Base-by-base conservation (phyloP, 306 rosid species). In the Benincasa hispida region DNA sequence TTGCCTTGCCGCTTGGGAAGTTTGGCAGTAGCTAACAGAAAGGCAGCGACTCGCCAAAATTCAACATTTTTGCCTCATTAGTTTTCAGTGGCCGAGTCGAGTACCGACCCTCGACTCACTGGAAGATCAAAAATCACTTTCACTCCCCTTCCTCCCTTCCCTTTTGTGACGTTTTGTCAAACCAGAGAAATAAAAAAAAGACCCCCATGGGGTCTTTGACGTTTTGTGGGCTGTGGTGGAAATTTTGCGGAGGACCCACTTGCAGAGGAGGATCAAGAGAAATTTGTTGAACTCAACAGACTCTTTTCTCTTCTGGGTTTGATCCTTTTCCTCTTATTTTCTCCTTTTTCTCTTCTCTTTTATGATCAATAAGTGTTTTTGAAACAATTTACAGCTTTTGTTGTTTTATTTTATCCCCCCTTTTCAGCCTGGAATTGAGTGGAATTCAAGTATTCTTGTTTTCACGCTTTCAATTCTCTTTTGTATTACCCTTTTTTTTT, bases 211-310 rank as follows among this genome's bases (percentile, higher is more conserved):
- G 81, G 66, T 66, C 76, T 78, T 86, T 88, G 85, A 84, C 87
- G 84, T 85, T 73, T 89, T 82, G 91, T 78, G 78, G 82, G 84
- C 60, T 74, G 88, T 76, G 87, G 87, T 56, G 81, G 85, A 76
- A 81, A 81, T 80, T 78, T 74, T 61, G 53, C 21, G 14, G 53
- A 62, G 81, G 90, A 76, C 94, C 95, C 95, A 84, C 90, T 25
- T 75, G 74, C 60, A 22, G 75, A 73, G 63, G 83, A 82, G 75
- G 63, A 68, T 63, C 76, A 75, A 76, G 25, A 76, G 60, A 69
- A 76, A 58, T 78, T 28, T 76, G 37, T 37, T 42, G 48, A 39
- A 60, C 57, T 72, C 37, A 37, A 30, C 15, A 39, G n/a, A 37
- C 57, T 65, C 66, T 73, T 42, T 53, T 11, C 63, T 57, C 72